Evolutionary conservation across 2,329 filamentous ascomycete species (phyloP), one percentile per base, ranked within the genome.

Genomic region (Ascosphaera apis): DNA sequence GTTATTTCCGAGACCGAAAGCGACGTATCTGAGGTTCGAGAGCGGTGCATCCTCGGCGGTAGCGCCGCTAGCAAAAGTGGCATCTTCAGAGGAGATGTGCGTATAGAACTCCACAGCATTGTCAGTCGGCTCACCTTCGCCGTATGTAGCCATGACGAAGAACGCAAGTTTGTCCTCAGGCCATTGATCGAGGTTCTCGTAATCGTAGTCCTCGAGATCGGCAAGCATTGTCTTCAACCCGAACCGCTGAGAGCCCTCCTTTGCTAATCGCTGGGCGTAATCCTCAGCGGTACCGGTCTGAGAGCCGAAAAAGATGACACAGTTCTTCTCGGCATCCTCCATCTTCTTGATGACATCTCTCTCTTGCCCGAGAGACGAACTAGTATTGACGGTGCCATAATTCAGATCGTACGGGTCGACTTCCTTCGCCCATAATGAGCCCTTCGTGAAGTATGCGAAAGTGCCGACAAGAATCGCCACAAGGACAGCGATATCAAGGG

Each of bases 91-190:
- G 35, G 70, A 79, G 50, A 95, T 68, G 60, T 93, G 95, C 55
- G 98, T 88, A 62, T 91, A 93, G 62, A 98, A 98, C 47, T 98
- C 88, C 43, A 95, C 88, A 4, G 91, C 88, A 52, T 98, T 98
- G 52, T 98, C 88, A 21, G 91, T 98, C 32, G 88, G 88, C 60
- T 98, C 91, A 43, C 88, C 88, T 65, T 98, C 88, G 45, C 88
- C 88, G 49, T 98, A 98, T 25, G 91, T 98, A 36, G 88, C 88
- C 43, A 98, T 68, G 40, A 98, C 77, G 53, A 98, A 98, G 63
- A 98, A 78, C 48, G 76, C 80, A 36, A 98, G 59, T 60, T 93
- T 92, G 57, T 95, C 84, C 44, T 73, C 72, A 32, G 86, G 80
- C 47, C 95, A 72, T 38, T 72, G 65, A 56, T 98, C 86, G 43